Evolutionary conservation across 129 eudicot species (phyloP).

Genomic region (Glebionis coronaria): DNA sequence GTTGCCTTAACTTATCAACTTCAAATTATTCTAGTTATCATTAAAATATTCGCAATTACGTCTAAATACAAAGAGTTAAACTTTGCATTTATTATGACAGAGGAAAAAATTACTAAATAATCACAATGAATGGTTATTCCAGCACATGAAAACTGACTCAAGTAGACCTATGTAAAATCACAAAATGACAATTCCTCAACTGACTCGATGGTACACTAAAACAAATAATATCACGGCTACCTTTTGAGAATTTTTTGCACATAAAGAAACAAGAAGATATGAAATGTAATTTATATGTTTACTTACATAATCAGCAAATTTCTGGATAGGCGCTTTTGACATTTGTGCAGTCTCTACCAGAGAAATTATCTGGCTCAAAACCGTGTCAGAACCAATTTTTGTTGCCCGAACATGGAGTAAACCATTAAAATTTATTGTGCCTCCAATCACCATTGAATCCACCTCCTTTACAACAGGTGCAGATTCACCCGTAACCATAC

Average conservation of each 20-base stretch:
- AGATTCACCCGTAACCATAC: constrained; percentile 99
- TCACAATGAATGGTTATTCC: background rate
- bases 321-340: constrained; percentile 99
- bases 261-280: background rate
- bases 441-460: constrained; percentile 74
- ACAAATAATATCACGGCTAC: background rate
- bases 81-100: background rate
- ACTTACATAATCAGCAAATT: constrained; percentile 93
- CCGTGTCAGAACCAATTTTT: constrained; percentile 87
- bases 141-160: background rate
- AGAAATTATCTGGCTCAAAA: constrained; percentile 91
- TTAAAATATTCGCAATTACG: background rate
- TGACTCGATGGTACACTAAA: too few species aligned
- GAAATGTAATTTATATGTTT: background rate
- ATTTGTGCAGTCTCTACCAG: constrained; percentile 97
- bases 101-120: background rate
- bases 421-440: constrained; percentile 91
- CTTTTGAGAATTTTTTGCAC: background rate
- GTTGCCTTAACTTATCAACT: background rate
- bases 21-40: background rate
- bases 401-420: constrained; percentile 81
- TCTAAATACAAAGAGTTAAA: background rate
- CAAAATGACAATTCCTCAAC: background rate
- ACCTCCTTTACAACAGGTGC: constrained; percentile 77
- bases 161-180: background rate